Evolutionary conservation across 495 filamentous ascomycete species (phyloP), one percentile per base, ranked within the genome.

Genomic region (Parathielavia hyrcaniae): DNA sequence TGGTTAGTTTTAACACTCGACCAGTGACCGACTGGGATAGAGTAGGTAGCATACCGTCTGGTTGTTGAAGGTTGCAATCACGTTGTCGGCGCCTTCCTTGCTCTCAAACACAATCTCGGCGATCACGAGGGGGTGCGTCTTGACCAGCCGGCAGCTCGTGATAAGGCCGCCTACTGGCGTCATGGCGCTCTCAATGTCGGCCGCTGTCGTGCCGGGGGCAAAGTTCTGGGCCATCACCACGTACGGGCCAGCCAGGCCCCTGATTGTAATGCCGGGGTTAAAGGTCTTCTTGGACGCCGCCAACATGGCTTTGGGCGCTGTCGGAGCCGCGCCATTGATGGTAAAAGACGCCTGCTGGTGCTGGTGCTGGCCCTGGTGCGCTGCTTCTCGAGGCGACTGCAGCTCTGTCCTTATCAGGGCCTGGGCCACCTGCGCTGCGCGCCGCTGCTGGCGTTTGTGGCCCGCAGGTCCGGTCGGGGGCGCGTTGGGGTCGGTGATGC

Each of bases 171-270:
- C 85, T 4, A 87, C 71, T 2, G 86, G 84, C 41, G 82, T 81
- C 75, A 97, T 80, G 44, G 90, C 90, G 57, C 86, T 84, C 72
- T 96, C 89, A 49, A 97, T 95, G 69, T 98, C 93, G 39, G 89
- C 91, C 2, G 89, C 90, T 5, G 93, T 96, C 4, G 93, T 98
- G 39, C 93, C 93, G 4, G 85, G 85, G 4, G 90, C 91, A 63
- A 98, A 92, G 73, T 97, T 97, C 69, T 85, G 83, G 1, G 86
- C 91, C 51, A 90, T 77, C 13, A 97, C 87, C n/a, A 85, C 80
- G 63, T 83, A 93, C 0, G 90, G 89, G 0, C 88, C 87, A 2
- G 90, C 89, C 5, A 82, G 73, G 20, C 93, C 93, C 60, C 85
- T 81, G 62, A 97, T 96, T 20, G 77, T 83, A 41, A 98, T 79